phyloP scores from a whole-genome alignment of 2,329 filamentous ascomycete genomes.

The Colletotrichum sansevieriae region DNA sequence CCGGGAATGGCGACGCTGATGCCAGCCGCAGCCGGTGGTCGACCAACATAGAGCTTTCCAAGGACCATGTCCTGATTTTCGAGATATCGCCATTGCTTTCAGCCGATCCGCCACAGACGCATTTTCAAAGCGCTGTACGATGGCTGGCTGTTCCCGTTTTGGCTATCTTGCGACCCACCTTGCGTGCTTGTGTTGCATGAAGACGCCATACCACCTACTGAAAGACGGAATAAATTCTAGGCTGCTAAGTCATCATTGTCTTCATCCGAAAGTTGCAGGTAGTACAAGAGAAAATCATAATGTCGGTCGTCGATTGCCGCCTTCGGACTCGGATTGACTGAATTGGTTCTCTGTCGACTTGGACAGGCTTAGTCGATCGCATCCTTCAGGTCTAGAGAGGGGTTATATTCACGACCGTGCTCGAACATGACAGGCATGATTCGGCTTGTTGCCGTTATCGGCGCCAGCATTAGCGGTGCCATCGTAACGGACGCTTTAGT shows the following conservation, averaged over 20 bases:
- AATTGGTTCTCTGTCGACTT: too few relatives aligned
- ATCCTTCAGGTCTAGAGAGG: too few relatives aligned
- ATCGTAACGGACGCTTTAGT: slow-evolving; percentile 69
- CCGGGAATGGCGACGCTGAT: slow-evolving; percentile 17
- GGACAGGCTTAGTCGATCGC: too few relatives aligned
- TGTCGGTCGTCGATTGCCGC: too few relatives aligned
- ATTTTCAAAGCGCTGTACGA: background rate
- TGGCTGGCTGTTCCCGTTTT: slow-evolving; percentile 4
- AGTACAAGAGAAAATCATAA: too few relatives aligned
- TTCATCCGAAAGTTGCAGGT: too few relatives aligned
- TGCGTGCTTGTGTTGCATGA: slow-evolving; percentile 33
- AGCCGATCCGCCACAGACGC: slow-evolving; percentile 1
- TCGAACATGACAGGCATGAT: slow-evolving; percentile 10
- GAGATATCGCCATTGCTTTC: background rate
- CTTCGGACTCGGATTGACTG: too few relatives aligned
- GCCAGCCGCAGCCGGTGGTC: background rate
- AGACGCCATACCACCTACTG: slow-evolving; percentile 30
- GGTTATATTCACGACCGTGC: background rate
- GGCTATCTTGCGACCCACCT: slow-evolving; percentile 26
- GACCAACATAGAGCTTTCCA: background rate
- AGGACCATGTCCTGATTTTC: background rate
- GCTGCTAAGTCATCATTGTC: too few relatives aligned
- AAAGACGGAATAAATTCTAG: background rate
- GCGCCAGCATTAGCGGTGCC: slow-evolving; percentile 68
- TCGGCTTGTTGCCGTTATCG: slow-evolving; percentile 65